Evolutionary conservation across 2,329 filamentous ascomycete species (phyloP), one percentile per base, ranked within the genome.

Genomic region (Trichoderma asperellum): DNA sequence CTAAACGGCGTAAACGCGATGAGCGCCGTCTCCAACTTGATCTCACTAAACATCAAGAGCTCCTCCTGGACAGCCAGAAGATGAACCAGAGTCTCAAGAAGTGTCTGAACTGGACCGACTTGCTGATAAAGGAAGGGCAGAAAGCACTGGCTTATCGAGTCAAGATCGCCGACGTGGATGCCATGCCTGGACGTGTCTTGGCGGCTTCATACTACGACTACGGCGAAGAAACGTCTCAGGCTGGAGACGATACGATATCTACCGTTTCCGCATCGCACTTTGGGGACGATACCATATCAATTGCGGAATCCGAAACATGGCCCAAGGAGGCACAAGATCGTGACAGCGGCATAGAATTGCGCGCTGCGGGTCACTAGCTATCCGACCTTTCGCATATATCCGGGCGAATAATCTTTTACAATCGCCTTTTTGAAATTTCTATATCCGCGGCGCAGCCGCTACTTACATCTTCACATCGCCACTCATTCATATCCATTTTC

Each of bases 61-160:
- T 98, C 1, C 87, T 99, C 10, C 84, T 94, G 49, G 94, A 97
- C 77, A 96, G 92, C 73, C 94, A 97, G 76, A 96, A 94, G 82
- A 94, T 98, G 84, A 98, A 97, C 77, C 92, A 96, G 78, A 97
- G 92, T 78, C 86, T 99, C 57, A 96, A 93, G 79, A 87, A 93
- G 59, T 99, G 96, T 78, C 85, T 97, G 40, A 89, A 90, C 73
- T 95, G 93, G 87, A 96, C 94, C 0, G 95, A 99, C 77, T 90
- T 92, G 72, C 86, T 99, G 56, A 97, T 99, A 78, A 90, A 88
- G 60, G 94, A 97, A 74, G 96, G 92, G 6, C 92, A 90, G 76
- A 95, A 93, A 77, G 96, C 96, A 0, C 85, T 99, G 2, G 91
- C 91, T 59, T 97, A 97, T 77, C 86, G 88, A 69, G 92, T 97